Percentiles rank a stretch among this genome's conserved stretches.
Conservation (phyloP, 2,329 filamentous ascomycete species). For the Nemania bipapillata region DNA sequence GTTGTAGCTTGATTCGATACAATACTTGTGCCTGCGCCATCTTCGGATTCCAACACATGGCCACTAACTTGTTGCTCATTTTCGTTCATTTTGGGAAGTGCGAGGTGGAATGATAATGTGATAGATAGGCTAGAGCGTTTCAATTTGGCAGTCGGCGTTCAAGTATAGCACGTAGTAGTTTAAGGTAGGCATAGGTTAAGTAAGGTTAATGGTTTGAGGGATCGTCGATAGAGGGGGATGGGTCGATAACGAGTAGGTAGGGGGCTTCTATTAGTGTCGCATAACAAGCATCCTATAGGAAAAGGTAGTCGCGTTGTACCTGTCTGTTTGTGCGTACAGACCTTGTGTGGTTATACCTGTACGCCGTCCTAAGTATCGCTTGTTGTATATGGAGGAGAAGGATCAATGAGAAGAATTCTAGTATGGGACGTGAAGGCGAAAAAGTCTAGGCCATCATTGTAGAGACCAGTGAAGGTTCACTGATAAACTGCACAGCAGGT, state of each 20-base stretch:
- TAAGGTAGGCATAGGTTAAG: not conserved
- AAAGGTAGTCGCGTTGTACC: not conserved
- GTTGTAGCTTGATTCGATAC: constrained; percentile 2
- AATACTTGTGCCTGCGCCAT: not conserved
- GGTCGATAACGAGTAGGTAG: not conserved
- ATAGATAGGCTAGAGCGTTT: not conserved
- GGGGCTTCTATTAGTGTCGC: not conserved
- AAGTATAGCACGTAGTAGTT: not conserved
- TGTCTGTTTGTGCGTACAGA: constrained; percentile 1
- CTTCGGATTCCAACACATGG: not conserved
- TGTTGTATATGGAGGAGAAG: not conserved
- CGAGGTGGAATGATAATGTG: not conserved
- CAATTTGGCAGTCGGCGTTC: not conserved
- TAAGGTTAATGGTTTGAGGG: not conserved
- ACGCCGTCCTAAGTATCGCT: not conserved
- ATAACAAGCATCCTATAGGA: not conserved
- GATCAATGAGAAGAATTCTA: too few relatives aligned
- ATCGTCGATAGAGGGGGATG: not conserved
- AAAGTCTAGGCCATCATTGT: not conserved
- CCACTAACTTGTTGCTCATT: not conserved
- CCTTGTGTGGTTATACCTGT: not conserved
- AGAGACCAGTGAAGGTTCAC: not conserved
- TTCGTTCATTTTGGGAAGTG: constrained; percentile 17
- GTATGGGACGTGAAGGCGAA: not conserved
- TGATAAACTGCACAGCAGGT: not conserved